Evolutionary conservation across 345 rosid species (phyloP).

Genomic region (Xanthoceras sorbifolium): DNA sequence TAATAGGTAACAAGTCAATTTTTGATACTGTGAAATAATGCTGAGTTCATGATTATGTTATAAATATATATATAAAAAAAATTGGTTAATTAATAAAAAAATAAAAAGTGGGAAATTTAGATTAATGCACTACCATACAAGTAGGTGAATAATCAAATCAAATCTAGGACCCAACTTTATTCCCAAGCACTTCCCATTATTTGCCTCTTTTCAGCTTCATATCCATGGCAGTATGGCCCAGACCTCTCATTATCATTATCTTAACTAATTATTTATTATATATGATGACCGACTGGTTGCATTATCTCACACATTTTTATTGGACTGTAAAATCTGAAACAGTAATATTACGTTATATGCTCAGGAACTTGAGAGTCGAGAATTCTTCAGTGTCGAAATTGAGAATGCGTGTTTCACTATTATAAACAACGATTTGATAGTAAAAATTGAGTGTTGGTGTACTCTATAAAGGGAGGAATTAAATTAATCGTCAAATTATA

Average conservation of each 20-base stretch:
- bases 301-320: too few relatives aligned
- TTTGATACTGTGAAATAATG: conserved; percentile 27
- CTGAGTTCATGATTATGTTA: conserved; percentile 33
- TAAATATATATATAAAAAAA: neutral
- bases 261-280: too few relatives aligned
- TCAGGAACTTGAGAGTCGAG: too few relatives aligned
- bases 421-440: too few relatives aligned
- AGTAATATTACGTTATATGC: too few relatives aligned
- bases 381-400: too few relatives aligned
- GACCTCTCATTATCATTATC: neutral
- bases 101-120: neutral
- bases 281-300: too few relatives aligned
- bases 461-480: too few relatives aligned
- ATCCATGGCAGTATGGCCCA: conserved; percentile 18
- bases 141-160: conserved; percentile 31
- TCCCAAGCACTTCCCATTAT: neutral
- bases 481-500: too few relatives aligned
- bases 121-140: conserved; percentile 12
- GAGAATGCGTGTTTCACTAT: too few relatives aligned
- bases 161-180: conserved; percentile 3
- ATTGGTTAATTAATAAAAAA: neutral
- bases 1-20: neutral
- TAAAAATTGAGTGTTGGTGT: too few relatives aligned
- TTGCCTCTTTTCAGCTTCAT: neutral
- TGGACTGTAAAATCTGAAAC: too few relatives aligned